phyloP scores from a whole-genome alignment of 73 alveolate genomes.

The Symbiodinium natans region DNA sequence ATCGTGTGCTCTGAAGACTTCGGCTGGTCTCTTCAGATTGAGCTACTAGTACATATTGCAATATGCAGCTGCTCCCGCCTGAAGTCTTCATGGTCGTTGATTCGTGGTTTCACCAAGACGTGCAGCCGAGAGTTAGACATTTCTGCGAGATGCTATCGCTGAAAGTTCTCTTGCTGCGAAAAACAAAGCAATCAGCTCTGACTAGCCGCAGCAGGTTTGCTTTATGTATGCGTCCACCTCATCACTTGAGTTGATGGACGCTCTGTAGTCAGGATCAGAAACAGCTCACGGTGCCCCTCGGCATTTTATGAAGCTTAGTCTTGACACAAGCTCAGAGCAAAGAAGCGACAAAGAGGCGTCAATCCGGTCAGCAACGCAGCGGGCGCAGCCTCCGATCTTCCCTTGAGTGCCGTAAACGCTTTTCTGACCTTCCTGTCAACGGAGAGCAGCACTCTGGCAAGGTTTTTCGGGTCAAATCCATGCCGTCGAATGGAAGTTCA shows the following conservation, averaged over 20 bases:
- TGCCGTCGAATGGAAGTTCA: too few relatives aligned
- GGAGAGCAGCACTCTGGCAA: too few relatives aligned
- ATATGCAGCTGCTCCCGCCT: not conserved
- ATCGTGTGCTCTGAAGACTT: not conserved
- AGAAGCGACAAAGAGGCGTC: not conserved
- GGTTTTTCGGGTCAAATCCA: too few relatives aligned
- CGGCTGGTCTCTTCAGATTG: not conserved
- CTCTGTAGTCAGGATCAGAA: conserved; percentile 9
- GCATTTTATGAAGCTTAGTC: conserved; percentile 21
- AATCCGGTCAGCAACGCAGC: too few relatives aligned
- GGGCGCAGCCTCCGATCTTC: too few relatives aligned
- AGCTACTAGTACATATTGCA: not conserved
- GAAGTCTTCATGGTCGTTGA: not conserved
- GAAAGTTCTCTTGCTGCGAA: not conserved
- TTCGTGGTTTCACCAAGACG: not conserved
- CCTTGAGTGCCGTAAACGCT: too few relatives aligned
- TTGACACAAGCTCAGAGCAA: conserved; percentile 21
- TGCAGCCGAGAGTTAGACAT: not conserved
- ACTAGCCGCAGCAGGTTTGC: conserved; percentile 3
- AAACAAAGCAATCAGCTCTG: not conserved
- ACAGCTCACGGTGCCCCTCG: conserved; percentile 11
- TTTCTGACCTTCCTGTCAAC: too few relatives aligned
- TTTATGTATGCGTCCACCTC: not conserved
- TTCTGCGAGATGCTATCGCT: too few relatives aligned
- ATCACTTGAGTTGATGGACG: conserved; percentile 1